Percentiles rank a stretch among this genome's conserved stretches.
These are phyloP conservation scores for Microsporum canis DNA, from an alignment of 2,329 filamentous ascomycete genomes.

Conservation along the genomic window DNA sequence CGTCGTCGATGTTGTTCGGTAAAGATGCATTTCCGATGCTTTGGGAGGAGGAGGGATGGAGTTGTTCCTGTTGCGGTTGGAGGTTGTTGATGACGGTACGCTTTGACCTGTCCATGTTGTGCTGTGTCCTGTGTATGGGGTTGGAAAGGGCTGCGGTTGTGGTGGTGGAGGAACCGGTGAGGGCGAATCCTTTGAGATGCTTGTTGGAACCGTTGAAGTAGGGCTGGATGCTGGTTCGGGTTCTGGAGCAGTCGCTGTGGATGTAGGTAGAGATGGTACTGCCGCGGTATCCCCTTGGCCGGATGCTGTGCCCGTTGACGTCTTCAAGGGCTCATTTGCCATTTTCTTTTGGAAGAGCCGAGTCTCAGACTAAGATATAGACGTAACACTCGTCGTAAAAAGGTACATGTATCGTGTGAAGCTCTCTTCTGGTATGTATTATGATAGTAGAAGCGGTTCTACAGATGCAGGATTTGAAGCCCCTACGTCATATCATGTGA, in stretches of 20 bases:
- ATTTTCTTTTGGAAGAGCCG: not conserved
- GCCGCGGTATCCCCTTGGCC: not conserved
- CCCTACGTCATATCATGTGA: slow-evolving; percentile 8
- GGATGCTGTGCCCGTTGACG: not conserved
- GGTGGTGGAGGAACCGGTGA: not conserved
- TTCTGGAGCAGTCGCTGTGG: not conserved
- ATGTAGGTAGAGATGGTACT: not conserved
- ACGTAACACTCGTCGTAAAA: not conserved
- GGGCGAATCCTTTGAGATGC: not conserved
- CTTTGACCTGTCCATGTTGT: not conserved
- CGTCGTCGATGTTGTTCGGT: not conserved
- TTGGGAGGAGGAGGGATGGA: slow-evolving; percentile 7
- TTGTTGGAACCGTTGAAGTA: slow-evolving; percentile 1
- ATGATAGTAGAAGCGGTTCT: not conserved
- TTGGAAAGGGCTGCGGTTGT: not conserved
- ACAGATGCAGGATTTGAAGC: not conserved
- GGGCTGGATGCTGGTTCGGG: not conserved
- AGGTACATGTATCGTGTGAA: not conserved
- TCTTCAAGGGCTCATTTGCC: not conserved
- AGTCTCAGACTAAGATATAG: too few relatives aligned
- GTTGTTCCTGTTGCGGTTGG: not conserved
- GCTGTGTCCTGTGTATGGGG: not conserved
- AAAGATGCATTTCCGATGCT: not conserved
- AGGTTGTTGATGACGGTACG: not conserved
- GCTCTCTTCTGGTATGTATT: not conserved